A percentile compares a stretch with the other conserved stretches of the same genome.
Conservation (phyloP, 352 stramenopile genomes). For the Pythium folliculosum region DNA sequence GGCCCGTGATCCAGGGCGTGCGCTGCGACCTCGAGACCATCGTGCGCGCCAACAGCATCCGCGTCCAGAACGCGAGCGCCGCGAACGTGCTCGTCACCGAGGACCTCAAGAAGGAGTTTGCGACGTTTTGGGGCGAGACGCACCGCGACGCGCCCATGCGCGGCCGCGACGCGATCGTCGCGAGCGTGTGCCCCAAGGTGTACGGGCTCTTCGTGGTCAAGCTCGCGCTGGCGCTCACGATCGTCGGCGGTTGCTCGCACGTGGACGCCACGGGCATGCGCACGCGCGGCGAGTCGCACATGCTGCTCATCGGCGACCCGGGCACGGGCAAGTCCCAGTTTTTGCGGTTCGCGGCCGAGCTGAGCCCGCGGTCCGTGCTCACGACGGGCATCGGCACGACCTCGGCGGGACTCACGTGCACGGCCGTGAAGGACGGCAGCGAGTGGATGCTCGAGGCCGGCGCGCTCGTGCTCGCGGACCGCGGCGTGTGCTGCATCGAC, state of each 20-base stretch:
- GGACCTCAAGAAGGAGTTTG: constrained; percentile 90
- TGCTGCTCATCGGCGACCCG: constrained; percentile 83
- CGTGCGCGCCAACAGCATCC: constrained; percentile 78
- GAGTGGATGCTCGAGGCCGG: constrained; percentile 98
- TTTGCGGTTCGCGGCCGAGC: constrained; percentile 93
- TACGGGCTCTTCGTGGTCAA: constrained; percentile 95
- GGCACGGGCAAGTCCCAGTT: constrained; percentile 95
- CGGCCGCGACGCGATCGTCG: constrained; percentile 91
- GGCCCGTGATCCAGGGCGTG: constrained; percentile 65
- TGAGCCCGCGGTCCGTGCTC: constrained; percentile 94
- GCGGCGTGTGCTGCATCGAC: constrained; percentile 97
- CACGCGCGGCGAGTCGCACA: constrained; percentile 83
- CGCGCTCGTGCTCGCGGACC: constrained; percentile 90
- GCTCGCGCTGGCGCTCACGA: constrained; percentile 90
- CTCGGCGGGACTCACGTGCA: constrained; percentile 95
- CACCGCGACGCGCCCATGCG: constrained; percentile 47
- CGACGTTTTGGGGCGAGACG: constrained; percentile 84
- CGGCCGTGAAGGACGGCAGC: constrained; percentile 93
- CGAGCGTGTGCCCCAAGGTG: constrained; percentile 94
- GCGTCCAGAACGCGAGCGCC: constrained; percentile 63
- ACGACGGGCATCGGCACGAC: constrained; percentile 97
- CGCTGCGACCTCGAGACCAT: constrained; percentile 91
- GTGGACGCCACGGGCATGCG: constrained; percentile 70
- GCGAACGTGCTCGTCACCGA: constrained; percentile 69
- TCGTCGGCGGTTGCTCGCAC: constrained; percentile 90